Evolutionary conservation across 164 flowering plant species (phyloP), one percentile per base, ranked within the genome.

Genomic region (Nelumbo lutea): DNA sequence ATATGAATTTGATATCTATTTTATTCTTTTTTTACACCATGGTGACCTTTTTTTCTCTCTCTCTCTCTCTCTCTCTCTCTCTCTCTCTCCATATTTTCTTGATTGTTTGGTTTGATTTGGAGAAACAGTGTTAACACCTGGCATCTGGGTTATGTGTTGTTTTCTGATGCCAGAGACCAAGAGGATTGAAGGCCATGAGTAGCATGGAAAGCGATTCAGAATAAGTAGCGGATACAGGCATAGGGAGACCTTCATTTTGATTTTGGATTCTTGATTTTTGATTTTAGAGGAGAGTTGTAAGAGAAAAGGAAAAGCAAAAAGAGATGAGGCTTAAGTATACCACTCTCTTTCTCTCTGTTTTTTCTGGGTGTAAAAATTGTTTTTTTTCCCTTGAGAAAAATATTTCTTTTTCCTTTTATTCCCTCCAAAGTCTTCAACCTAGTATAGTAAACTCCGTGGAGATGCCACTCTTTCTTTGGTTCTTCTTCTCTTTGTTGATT

Each of bases 151-250:
- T 46, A 4, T 46, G 7, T 46, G 7, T 46, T 46, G 48, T 46
- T 46, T 46, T 53, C 57, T 59, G 61, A 27, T 59, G 61, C 61
- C 61, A 59, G 61, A 59, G 42, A 59, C 61, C 61, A 6, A 59
- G 42, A 38, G 61, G 61, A 59, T 59, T 59, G 42, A 59, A 59
- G 61, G 61, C 61, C 6, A 59, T 59, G 61, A 42, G 61, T 27
- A 59, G 61, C 10, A 59, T 59, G 61, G 61, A 59, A 59, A 59
- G 61, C 11, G 61, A 59, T 59, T 59, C 61, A 59, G 61, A 59
- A 59, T 59, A 42, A 59, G 8, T 38, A 4, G 10, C 53, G 10
- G 53, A 50, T 6, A 10, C 10, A 50, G 53, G 10, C 10, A 6
- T 10, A 50, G 53, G 10, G 53, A 50, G 53, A 59, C 14, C 11